phyloP scores from a whole-genome alignment of 768 basidiomycete genomes.

The Tylopilus sp. region DNA sequence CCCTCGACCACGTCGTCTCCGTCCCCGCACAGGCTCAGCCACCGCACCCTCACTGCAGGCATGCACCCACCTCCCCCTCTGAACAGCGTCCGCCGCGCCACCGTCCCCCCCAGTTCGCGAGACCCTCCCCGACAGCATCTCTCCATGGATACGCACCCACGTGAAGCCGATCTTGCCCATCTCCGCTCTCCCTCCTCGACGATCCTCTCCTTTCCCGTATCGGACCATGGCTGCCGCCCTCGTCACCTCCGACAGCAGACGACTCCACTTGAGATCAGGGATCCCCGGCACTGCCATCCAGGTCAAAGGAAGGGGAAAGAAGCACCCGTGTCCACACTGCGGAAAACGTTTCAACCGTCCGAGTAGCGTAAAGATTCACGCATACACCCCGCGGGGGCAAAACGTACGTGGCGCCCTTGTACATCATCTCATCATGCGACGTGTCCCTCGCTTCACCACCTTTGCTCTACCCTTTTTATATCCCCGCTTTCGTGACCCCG shows the following conservation, averaged over 20 bases:
- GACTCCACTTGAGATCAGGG: slow-evolving; percentile 30
- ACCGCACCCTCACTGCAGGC: slow-evolving; percentile 16
- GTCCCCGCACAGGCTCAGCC: slow-evolving; percentile 26
- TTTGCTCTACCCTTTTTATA: slow-evolving; percentile 8
- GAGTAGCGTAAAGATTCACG: slow-evolving; percentile 41
- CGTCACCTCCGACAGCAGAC: slow-evolving; percentile 29
- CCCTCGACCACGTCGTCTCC: slow-evolving; percentile 43
- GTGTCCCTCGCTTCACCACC: slow-evolving; percentile 20
- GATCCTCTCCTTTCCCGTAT: slow-evolving; percentile 34
- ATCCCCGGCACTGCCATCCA: slow-evolving; percentile 26
- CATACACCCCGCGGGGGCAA: slow-evolving; percentile 41
- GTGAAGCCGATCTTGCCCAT: too few species aligned
- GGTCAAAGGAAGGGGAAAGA: slow-evolving; percentile 32
- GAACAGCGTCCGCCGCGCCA: slow-evolving; percentile 20
- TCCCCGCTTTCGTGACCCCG: background rate
- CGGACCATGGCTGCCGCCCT: slow-evolving; percentile 29
- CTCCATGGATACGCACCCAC: slow-evolving; percentile 18
- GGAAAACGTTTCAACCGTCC: slow-evolving; percentile 42
- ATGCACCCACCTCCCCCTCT: slow-evolving; percentile 27
- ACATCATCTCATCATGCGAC: slow-evolving; percentile 18
- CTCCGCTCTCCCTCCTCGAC: slow-evolving; percentile 31
- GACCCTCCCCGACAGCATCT: slow-evolving; percentile 26
- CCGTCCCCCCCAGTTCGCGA: slow-evolving; percentile 19
- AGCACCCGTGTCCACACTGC: slow-evolving; percentile 37
- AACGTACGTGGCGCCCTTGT: slow-evolving; percentile 27